phyloP scores from a whole-genome alignment of 179 eudicot species.

The Gypsophila paniculata region DNA sequence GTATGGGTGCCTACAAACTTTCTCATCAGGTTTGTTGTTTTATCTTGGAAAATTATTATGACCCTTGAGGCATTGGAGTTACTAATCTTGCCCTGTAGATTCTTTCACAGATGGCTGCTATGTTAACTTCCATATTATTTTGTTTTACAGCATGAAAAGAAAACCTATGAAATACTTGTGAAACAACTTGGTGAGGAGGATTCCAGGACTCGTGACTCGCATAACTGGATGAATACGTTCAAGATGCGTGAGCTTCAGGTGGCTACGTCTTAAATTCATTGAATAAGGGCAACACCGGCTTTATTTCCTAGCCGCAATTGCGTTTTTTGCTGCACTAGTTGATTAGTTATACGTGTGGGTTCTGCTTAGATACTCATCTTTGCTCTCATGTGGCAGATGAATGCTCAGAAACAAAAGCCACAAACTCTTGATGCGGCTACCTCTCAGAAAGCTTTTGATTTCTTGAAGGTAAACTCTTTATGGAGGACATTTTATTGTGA shows the following conservation, averaged over 20 bases:
- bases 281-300: not conserved
- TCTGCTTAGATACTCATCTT: slow-evolving; percentile 2
- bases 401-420: slow-evolving; percentile 78
- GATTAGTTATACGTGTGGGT: not conserved
- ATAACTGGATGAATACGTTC: slow-evolving; percentile 91
- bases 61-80: not conserved
- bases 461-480: slow-evolving; percentile 47
- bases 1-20: slow-evolving; percentile 86
- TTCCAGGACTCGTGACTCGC: slow-evolving; percentile 88
- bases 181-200: slow-evolving; percentile 97
- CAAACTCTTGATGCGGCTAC: slow-evolving; percentile 56
- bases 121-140: slow-evolving; percentile 14
- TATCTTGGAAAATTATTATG: not conserved
- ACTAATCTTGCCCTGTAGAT: not conserved
- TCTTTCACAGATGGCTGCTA: not conserved
- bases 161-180: slow-evolving; percentile 84
- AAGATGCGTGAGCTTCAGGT: slow-evolving; percentile 90
- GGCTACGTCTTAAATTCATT: not conserved
- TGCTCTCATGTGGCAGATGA: slow-evolving; percentile 38
- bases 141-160: slow-evolving; percentile 78
- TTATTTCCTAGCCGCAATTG: not conserved
- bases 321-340: not conserved
- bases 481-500: not conserved
- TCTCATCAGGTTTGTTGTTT: slow-evolving; percentile 66
- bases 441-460: slow-evolving; percentile 60